Percentiles rank a stretch among this genome's conserved stretches.
These are phyloP conservation scores for Leucoagaricus sp. DNA, from an alignment of 1,284 basidiomycete species.

Conservation along the genomic window DNA sequence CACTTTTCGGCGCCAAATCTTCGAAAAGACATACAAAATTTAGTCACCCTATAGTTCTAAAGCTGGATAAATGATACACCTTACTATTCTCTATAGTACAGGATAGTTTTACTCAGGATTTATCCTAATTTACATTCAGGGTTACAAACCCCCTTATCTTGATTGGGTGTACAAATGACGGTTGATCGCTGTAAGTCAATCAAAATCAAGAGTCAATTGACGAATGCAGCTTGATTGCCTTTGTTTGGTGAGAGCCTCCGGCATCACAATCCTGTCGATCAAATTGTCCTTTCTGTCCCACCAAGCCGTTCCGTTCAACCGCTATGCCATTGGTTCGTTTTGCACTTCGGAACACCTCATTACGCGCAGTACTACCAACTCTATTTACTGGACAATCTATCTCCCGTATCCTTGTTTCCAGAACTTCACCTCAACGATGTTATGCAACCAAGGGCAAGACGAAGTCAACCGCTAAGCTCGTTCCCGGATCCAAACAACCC, in stretches of 20 bases:
- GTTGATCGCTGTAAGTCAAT: background rate
- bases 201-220: too few species aligned
- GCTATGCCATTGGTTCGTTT: slow-evolving; percentile 12
- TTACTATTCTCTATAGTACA: too few species aligned
- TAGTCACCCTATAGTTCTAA: too few species aligned
- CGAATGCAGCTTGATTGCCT: background rate
- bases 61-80: too few species aligned
- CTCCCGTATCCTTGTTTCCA: background rate
- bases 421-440: background rate
- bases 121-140: too few species aligned
- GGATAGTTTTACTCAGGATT: too few species aligned
- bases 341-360: background rate
- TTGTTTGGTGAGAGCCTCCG: background rate
- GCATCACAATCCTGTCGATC: background rate
- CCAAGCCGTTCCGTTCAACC: background rate
- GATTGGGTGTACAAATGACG: too few species aligned
- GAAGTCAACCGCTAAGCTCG: slow-evolving; percentile 51
- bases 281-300: background rate
- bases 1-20: too few species aligned
- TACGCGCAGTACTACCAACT: background rate
- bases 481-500: slow-evolving; percentile 59
- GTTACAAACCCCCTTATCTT: too few species aligned
- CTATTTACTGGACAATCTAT: background rate
- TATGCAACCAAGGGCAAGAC: slow-evolving; percentile 37
- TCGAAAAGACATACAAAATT: too few species aligned